phyloP scores from a whole-genome alignment of 768 basidiomycete genomes.

The Mycena metata region DNA sequence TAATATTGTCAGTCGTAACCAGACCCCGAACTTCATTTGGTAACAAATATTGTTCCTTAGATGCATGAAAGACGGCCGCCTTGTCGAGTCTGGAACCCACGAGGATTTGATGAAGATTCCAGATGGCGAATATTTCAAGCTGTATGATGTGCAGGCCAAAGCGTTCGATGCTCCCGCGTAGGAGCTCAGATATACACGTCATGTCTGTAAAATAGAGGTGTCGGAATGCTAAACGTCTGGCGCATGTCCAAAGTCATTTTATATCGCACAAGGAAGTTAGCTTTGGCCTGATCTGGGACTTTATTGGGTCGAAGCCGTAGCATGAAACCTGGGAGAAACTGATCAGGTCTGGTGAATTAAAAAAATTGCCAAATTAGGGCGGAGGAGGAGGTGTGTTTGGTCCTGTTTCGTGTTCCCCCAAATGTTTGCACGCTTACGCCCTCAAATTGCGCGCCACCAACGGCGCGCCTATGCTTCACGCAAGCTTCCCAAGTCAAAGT shows the following conservation, averaged over 20 bases:
- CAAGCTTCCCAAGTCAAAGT: conserved; percentile 9
- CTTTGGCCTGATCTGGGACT: too few relatives aligned
- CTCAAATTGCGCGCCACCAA: conserved; percentile 15
- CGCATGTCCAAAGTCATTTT: too few relatives aligned
- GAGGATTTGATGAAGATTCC: conserved; percentile 41
- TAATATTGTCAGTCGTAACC: conserved; percentile 49
- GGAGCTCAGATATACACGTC: not conserved
- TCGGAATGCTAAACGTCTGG: too few relatives aligned
- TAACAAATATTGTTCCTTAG: conserved; percentile 30
- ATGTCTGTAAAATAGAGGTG: too few relatives aligned
- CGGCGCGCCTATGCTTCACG: conserved; percentile 18
- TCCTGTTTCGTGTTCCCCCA: not conserved
- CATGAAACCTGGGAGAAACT: too few relatives aligned
- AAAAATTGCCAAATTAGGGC: conserved; percentile 11
- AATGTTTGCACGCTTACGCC: conserved; percentile 33
- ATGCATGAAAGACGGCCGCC: conserved; percentile 48
- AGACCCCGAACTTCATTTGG: not conserved
- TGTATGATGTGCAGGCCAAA: conserved; percentile 45
- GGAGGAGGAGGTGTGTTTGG: conserved; percentile 9
- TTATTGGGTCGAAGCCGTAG: too few relatives aligned
- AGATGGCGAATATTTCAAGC: conserved; percentile 43
- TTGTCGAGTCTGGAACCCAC: conserved; percentile 50
- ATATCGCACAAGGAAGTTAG: too few relatives aligned
- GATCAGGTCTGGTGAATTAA: too few relatives aligned
- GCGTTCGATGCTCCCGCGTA: conserved; percentile 28